These are phyloP conservation scores for Elsinoe perseae DNA, from an alignment of 2,329 filamentous ascomycete species.

Conservation along the genomic window DNA sequence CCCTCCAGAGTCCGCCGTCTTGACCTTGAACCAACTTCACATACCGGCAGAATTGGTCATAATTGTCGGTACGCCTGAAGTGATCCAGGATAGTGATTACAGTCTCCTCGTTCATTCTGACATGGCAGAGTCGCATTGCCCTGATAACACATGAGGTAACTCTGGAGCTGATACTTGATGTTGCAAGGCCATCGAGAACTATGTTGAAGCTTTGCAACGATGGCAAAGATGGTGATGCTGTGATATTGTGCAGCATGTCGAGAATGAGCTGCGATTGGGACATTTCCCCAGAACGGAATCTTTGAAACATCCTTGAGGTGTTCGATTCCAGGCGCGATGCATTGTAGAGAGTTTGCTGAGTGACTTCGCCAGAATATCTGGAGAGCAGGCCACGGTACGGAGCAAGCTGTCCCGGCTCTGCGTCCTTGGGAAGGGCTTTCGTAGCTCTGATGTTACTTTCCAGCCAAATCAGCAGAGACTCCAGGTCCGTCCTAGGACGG, in stretches of 20 bases:
- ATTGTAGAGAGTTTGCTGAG: constrained; percentile 29
- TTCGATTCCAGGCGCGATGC: constrained; percentile 9
- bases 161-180: constrained; percentile 13
- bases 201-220: constrained; percentile 63
- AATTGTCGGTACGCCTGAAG: constrained; percentile 30
- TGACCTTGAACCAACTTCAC: constrained; percentile 37
- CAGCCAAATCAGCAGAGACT: background rate
- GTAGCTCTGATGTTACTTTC: constrained; percentile 7
- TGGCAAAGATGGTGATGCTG: constrained; percentile 52
- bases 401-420: background rate
- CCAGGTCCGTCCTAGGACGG: background rate
- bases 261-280: constrained; percentile 23
- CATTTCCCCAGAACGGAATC: background rate
- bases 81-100: constrained; percentile 35
- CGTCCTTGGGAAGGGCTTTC: background rate
- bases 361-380: constrained; percentile 27
- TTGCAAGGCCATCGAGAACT: constrained; percentile 58
- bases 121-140: constrained; percentile 29
- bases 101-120: constrained; percentile 41
- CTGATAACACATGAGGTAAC: constrained; percentile 29
- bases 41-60: constrained; percentile 32
- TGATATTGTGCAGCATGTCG: constrained; percentile 55
- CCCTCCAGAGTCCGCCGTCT: constrained; percentile 34
- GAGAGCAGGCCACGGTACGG: constrained; percentile 1
- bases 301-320: background rate